A percentile compares a stretch with the other conserved stretches of the same genome.
These are phyloP conservation scores for Meripilus lineatus DNA, from an alignment of 1,284 basidiomycete genomes.

Conservation along the genomic window DNA sequence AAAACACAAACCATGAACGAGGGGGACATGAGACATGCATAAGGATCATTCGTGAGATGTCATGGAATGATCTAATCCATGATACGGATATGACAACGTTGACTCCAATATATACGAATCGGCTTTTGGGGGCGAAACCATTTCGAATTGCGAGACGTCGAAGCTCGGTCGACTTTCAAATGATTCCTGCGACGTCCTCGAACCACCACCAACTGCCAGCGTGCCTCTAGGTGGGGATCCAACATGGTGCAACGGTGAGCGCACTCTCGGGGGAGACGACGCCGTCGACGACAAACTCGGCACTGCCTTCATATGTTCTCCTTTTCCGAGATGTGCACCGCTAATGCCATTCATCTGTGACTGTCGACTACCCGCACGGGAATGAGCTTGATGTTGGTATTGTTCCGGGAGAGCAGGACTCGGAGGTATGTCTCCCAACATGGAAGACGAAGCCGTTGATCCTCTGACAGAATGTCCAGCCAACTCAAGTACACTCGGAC, in stretches of 20 bases:
- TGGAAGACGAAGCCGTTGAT: constrained; percentile 22
- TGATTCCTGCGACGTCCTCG: constrained; percentile 28
- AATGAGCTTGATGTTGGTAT: constrained; percentile 22
- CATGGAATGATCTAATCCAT: constrained; percentile 32
- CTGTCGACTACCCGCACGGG: constrained; percentile 29
- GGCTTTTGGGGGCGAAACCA: constrained; percentile 25
- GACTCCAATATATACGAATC: constrained; percentile 15
- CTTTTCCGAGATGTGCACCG: constrained; percentile 6
- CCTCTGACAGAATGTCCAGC: constrained; percentile 22
- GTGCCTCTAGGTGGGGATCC: constrained; percentile 26
- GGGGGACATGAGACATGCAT: too few species aligned
- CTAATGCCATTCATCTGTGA: constrained; percentile 24
- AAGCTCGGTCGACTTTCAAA: constrained; percentile 30
- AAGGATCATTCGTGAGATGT: constrained; percentile 17
- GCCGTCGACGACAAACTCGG: constrained; percentile 26
- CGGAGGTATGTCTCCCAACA: constrained; percentile 32
- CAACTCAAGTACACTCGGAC: constrained; percentile 36
- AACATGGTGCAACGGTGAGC: constrained; percentile 20
- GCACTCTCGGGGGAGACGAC: constrained; percentile 23
- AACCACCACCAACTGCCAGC: constrained; percentile 15
- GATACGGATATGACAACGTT: constrained; percentile 36
- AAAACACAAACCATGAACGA: constrained; percentile 1
- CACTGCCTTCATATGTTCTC: constrained; percentile 14
- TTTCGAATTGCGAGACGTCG: constrained; percentile 33
- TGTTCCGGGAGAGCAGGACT: constrained; percentile 39